Evolutionary conservation across 1,139 yeast species (phyloP), one percentile per base, ranked within the genome.

Genomic region (Candida pseudoviswanathii): DNA sequence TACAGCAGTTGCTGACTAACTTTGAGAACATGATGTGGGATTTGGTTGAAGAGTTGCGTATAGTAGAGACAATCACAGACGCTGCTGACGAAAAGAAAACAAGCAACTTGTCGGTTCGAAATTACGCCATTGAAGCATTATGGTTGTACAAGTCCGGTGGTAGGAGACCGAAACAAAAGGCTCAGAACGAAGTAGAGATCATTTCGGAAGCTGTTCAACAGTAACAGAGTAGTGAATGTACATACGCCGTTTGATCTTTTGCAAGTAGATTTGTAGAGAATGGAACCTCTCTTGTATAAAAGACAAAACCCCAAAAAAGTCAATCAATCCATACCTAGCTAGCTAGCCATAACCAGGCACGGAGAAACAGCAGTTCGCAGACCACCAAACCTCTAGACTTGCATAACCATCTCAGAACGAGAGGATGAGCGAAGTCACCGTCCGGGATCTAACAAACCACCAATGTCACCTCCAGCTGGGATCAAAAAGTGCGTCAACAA

Each of bases 131-230:
- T 24, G 99, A 94, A 57, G 97, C 98, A 0, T 75, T 94, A 41
- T 94, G 98, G 97, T 73, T 92, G 47, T 90, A 96, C 94, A 85
- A 79, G 58, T 81, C 85, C 60, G 91, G 89, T n/a, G 89, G 89
- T 3, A 91, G 91, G 2, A 70, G 64, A 46, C 64, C 68, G 5
- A 46, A 56, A 32, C 9, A n/a, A 33, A 34, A 34, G 3, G 38
- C n/a, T 2, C 43, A 54, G 10, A 45, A 49, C 5, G 58, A 54
- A 40, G 57, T 51, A 9, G 57, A 55, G 26, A 51, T 56, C 25
- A 51, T 58, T 21, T 24, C 49, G 46, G 33, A 51, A 52, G 43
- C 51, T 29, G 47, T 49, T 44, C 50, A 46, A 40, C 37, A 41
- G 8, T 33, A 33, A 21, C 10, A 36, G 27, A 41, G 27, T 31